Percentiles rank a stretch among this genome's conserved stretches.
These are phyloP conservation scores for Vaccinium corymbosum DNA, from an alignment of 148 eudicot genomes.

Conservation along the genomic window DNA sequence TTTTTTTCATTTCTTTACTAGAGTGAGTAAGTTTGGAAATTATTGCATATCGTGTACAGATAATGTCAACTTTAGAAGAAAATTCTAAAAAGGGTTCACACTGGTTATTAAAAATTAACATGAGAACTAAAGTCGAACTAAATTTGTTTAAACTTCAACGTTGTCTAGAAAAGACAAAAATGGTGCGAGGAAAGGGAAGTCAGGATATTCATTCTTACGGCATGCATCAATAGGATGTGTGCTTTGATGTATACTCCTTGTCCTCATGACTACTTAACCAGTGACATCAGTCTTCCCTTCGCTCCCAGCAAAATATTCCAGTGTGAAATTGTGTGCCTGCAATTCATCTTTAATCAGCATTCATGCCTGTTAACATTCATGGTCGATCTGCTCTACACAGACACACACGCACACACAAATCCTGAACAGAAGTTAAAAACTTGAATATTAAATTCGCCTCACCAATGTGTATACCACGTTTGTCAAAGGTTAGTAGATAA, in stretches of 20 bases:
- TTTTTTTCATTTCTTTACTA: neutral
- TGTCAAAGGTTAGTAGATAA: neutral
- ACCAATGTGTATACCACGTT: neutral
- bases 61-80: neutral
- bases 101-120: neutral
- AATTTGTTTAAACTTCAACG: neutral
- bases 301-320: neutral
- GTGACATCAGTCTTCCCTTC: neutral
- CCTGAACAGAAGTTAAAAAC: neutral
- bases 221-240: constrained; percentile 38
- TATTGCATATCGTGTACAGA: neutral
- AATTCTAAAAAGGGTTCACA: neutral
- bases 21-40: neutral
- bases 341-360: neutral
- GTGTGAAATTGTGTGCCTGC: neutral
- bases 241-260: constrained; percentile 32
- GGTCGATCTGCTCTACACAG: neutral
- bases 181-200: neutral
- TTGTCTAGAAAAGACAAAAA: neutral
- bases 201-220: constrained; percentile 25
- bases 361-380: constrained; percentile 9
- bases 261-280: constrained; percentile 34
- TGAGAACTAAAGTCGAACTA: neutral
- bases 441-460: neutral
- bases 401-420: neutral